Percentiles rank a stretch among this genome's conserved stretches.
Evolutionary conservation across 2,329 filamentous ascomycete species (phyloP).

Genomic region (Pseudohalonectria lignicola): DNA sequence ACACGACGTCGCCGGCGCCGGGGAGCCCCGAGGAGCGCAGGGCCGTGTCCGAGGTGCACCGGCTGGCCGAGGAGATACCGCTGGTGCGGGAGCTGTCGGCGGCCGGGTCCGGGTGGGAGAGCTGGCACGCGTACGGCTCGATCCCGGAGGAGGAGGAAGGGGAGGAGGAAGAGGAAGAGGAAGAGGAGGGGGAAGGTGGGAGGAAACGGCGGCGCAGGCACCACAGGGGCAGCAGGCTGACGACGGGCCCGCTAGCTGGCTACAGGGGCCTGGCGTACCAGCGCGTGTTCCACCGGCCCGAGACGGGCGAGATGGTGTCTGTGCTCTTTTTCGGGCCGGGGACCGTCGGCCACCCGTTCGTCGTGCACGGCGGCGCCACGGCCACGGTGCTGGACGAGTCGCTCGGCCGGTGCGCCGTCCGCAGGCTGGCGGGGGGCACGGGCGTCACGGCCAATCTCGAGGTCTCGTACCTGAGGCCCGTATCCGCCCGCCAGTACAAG

Average conservation of each 20-base stretch:
- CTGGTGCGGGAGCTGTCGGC: too few relatives aligned
- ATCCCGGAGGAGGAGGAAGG: too few relatives aligned
- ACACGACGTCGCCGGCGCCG: too few relatives aligned
- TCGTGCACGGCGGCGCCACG: slow-evolving; percentile 61
- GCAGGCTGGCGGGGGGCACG: slow-evolving; percentile 31
- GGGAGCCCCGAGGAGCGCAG: too few relatives aligned
- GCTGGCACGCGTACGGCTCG: too few relatives aligned
- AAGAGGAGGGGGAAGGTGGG: too few relatives aligned
- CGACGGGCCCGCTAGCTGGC: slow-evolving; percentile 29
- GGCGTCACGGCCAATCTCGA: slow-evolving; percentile 46
- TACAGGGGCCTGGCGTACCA: slow-evolving; percentile 36
- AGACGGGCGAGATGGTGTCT: slow-evolving; percentile 44
- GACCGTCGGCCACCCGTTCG: slow-evolving; percentile 57
- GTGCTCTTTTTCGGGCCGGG: slow-evolving; percentile 60
- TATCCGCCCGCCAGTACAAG: slow-evolving; percentile 51
- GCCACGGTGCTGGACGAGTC: slow-evolving; percentile 61
- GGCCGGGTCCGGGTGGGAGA: too few relatives aligned
- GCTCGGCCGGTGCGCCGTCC: slow-evolving; percentile 50
- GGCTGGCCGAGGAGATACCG: too few relatives aligned
- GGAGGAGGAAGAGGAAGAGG: too few relatives aligned
- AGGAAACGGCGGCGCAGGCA: too few relatives aligned
- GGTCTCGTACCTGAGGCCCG: slow-evolving; percentile 52
- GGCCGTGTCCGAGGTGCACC: too few relatives aligned
- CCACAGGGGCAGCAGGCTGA: too few relatives aligned
- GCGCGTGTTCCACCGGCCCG: slow-evolving; percentile 51